Base-by-base conservation (phyloP, 2,329 filamentous ascomycete species). In the Fonsecaea multimorphosa region DNA sequence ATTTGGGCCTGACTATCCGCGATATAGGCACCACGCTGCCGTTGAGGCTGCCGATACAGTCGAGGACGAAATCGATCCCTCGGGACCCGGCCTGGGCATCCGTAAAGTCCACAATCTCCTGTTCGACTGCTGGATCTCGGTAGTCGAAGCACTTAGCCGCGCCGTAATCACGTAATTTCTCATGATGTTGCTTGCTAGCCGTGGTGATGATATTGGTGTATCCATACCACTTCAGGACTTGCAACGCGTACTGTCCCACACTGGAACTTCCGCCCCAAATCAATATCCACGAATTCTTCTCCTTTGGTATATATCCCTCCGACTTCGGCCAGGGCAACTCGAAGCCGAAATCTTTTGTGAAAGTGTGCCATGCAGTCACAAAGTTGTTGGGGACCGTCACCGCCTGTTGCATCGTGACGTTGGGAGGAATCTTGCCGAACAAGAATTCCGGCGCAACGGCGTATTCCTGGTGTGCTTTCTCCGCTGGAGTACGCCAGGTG, bases 291-390 rank as follows among this genome's bases (percentile, higher is more conserved):
- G 63, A 34, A 3, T 81, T 72, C 0, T 77, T 77, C 51, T 72
- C 44, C 73, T 65, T 5, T 69, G 77, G 60, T 73, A 78, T 49
- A 68, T 77, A 84, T 12, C 68, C 74, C 16, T 76, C 73, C 0
- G 83, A 83, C 51, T 82, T 81, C 0, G 86, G 86, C 85, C 86
- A 89, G 0, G 86, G 85, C 0, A 86, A 78, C 34, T 81, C 79
- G 22, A 89, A 74, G 0, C 74, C 78, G 12, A 89, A 76, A 66
- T 89, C 85, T 0, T 74, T 74, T 1, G 78, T 80, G 2, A 85
- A 73, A 4, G 84, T 77, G 72, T 89, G 85, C 73, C 88, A 85
- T 11, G 84, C 85, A 0, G 86, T 88, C 32, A 89, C 82, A 31
- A 87, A 74, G 69, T 87, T 89, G 56, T 84, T 83, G 0, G 85